Evolutionary conservation across 768 basidiomycete genomes (phyloP).

Genomic region (Leucosporidium creatinivorum): DNA sequence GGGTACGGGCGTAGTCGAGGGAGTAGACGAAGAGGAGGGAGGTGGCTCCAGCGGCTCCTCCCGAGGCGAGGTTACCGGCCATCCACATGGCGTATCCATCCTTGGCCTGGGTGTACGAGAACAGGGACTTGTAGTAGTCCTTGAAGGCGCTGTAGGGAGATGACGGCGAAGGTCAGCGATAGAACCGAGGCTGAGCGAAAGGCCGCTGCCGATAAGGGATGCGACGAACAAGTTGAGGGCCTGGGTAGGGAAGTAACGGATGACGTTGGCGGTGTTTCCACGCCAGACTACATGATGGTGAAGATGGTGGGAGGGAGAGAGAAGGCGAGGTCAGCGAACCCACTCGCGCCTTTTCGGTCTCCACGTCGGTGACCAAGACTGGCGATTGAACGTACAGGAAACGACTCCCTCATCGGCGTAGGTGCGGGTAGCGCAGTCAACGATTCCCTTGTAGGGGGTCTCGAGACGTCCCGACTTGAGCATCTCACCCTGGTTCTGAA

Average conservation of each 20-base stretch:
- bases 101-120: conserved; percentile 87
- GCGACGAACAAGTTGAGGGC: conserved; percentile 73
- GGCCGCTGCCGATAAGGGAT: neutral
- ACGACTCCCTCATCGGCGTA: conserved; percentile 91
- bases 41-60: conserved; percentile 98
- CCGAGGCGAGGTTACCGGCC: conserved; percentile 92
- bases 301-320: neutral
- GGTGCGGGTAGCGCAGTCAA: conserved; percentile 84
- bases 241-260: conserved; percentile 99
- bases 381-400: conserved; percentile 44
- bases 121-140: conserved; percentile 98
- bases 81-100: conserved; percentile 99
- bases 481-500: conserved; percentile 86
- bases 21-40: conserved; percentile 99
- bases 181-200: conserved; percentile 10
- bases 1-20: conserved; percentile 97
- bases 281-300: conserved; percentile 60
- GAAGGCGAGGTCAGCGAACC: neutral
- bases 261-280: conserved; percentile 99
- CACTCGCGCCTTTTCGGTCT: neutral
- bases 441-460: conserved; percentile 90
- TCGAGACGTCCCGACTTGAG: conserved; percentile 99
- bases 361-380: neutral
- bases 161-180: conserved; percentile 7
- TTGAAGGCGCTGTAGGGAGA: conserved; percentile 40